Conservation (phyloP, 768 basidiomycete species). For the Tricholomella constricta region DNA sequence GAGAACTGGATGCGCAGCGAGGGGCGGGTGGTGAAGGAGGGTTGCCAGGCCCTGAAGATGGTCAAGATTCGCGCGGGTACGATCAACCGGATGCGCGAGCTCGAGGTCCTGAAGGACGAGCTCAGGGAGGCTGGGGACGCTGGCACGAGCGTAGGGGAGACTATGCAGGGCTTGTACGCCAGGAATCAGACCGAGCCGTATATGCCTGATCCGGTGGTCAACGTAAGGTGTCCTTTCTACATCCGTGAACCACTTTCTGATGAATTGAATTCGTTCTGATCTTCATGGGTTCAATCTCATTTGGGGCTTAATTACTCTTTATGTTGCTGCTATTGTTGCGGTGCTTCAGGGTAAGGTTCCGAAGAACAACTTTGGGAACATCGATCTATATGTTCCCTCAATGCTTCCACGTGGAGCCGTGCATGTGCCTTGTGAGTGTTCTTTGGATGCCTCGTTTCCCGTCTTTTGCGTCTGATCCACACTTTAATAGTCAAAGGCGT, state of each 20-base stretch:
- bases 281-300: constrained; percentile 1
- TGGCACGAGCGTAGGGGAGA: constrained; percentile 39
- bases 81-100: constrained; percentile 71
- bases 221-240: constrained; percentile 56
- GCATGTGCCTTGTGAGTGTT: constrained; percentile 85
- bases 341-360: constrained; percentile 79
- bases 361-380: constrained; percentile 95
- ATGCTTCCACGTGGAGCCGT: constrained; percentile 91
- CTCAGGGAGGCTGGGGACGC: constrained; percentile 40
- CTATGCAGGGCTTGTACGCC: constrained; percentile 88
- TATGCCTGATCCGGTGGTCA: constrained; percentile 73
- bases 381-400: constrained; percentile 91
- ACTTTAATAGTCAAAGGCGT: constrained; percentile 71
- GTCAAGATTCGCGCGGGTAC: constrained; percentile 86
- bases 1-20: constrained; percentile 92
- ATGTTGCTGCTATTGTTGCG: neutral
- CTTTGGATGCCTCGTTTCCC: neutral
- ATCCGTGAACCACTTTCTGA: constrained; percentile 2
- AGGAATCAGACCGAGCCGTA: constrained; percentile 83
- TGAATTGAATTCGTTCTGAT: neutral
- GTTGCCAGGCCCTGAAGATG: constrained; percentile 86
- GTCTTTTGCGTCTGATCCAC: constrained; percentile 3
- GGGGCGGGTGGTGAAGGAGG: constrained; percentile 71
- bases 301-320: constrained; percentile 1
- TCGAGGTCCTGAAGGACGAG: constrained; percentile 48